Conservation (phyloP, 768 basidiomycete species). For the Phanerochaete carnosa region DNA sequence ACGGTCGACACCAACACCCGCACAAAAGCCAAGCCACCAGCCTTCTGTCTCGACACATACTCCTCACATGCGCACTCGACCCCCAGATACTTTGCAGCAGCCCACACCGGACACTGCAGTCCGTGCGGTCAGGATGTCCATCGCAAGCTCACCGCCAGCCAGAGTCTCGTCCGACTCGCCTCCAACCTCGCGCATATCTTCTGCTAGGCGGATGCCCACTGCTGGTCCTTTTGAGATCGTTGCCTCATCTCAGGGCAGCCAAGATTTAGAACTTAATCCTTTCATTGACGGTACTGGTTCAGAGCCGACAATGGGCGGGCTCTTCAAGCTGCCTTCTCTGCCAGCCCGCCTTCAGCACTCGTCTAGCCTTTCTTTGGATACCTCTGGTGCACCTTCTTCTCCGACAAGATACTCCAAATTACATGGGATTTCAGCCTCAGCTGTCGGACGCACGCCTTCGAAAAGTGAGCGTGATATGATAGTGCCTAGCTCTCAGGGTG, state of each 20-base stretch:
- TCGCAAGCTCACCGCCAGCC: too few species aligned
- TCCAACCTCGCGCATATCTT: neutral
- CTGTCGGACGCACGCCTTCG: slow-evolving; percentile 18
- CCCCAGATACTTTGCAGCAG: neutral
- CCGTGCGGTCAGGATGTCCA: neutral
- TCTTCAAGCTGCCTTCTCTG: neutral
- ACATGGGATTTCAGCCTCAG: slow-evolving; percentile 9
- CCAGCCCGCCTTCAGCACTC: neutral
- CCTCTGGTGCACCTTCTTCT: neutral
- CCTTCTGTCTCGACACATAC: neutral
- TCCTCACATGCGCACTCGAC: neutral
- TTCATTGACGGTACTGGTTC: neutral
- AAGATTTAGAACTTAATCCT: neutral
- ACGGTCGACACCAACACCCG: neutral
- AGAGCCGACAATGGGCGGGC: neutral
- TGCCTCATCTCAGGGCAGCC: neutral
- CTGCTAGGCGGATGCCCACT: neutral
- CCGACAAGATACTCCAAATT: neutral
- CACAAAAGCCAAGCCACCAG: neutral
- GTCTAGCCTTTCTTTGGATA: neutral
- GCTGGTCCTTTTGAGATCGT: neutral
- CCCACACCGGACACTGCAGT: neutral
- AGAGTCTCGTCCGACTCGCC: too few species aligned
- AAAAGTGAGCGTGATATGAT: neutral
- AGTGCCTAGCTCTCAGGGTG: neutral